Evolutionary conservation across 306 rosid species (phyloP), one percentile per base, ranked within the genome.

Genomic region (Luffa aegyptiaca): DNA sequence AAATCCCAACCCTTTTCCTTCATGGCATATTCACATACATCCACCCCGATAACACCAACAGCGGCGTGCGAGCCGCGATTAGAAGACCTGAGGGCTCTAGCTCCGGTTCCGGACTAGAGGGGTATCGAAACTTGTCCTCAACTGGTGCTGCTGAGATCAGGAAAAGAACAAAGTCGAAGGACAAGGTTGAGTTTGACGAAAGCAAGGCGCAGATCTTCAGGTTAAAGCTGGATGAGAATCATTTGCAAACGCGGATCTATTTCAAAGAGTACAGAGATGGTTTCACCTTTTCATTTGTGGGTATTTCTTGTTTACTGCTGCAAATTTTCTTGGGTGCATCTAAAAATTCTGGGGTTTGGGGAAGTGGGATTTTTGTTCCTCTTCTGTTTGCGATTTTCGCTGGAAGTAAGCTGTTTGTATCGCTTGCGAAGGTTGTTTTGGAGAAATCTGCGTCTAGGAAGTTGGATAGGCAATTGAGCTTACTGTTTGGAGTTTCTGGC

Each of bases 141-240:
- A 89, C 84, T 79, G 55, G 87, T 51, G 64, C 77, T 37, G 17
- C 89, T 48, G 97, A 91, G 66, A 80, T 88, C 78, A 71, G 86
- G 37, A 95, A 89, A 83, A 86, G 89, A 80, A 80, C 77, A 78
- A 95, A 95, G 68, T 58, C 88, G 10, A 94, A 85, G 74, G 76
- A 75, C 11, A 92, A 89, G 77, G 42, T 36, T 26, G 92, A 90
- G 55, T 95, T 95, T 86, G 97, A 92, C 66, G 97, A 92, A 80
- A 87, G 70, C 83, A 95, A 92, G 52, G 97, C 98, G 3, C 97
- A 92, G 93, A 95, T 95, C 93, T 92, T 95, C 81, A 83, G 97
- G 78, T 48, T 95, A 49, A 91, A 77, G 55, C 91, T 95, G 68
- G 97, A 92, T 80, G 89, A 88, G 6, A 84, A 78, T 11, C 97